phyloP scores from a whole-genome alignment of 306 rosid genomes.

The Fragaria vesca region DNA sequence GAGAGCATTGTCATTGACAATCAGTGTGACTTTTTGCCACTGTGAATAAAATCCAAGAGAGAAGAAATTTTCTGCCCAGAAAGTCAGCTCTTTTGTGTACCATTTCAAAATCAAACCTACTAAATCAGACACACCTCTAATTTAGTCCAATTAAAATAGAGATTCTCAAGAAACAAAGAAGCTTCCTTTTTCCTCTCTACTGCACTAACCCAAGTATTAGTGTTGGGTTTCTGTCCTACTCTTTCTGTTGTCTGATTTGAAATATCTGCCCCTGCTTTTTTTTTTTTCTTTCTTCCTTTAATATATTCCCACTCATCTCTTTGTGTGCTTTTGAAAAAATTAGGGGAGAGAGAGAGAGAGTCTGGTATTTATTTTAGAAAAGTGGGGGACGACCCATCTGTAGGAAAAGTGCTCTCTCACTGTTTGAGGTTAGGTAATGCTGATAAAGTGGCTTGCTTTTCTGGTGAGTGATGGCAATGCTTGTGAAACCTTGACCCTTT shows the following conservation, averaged over 20 bases:
- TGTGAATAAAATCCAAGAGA: conserved; percentile 4
- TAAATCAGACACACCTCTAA: neutral
- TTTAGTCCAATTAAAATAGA: conserved; percentile 14
- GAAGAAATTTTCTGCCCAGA: neutral
- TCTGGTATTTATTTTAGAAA: conserved; percentile 35
- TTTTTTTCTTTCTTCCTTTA: conserved; percentile 21
- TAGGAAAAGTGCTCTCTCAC: conserved; percentile 18
- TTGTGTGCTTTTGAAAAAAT: conserved; percentile 30
- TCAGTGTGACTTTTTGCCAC: neutral
- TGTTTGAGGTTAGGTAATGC: conserved; percentile 36
- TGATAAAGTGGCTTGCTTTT: conserved; percentile 20
- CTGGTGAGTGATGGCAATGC: conserved; percentile 22
- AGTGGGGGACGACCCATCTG: conserved; percentile 31
- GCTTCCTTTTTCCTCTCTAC: conserved; percentile 44
- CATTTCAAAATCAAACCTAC: conserved; percentile 9
- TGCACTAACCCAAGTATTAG: conserved; percentile 6
- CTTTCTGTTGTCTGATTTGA: conserved; percentile 34
- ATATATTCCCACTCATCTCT: conserved; percentile 38
- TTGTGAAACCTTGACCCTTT: conserved; percentile 2
- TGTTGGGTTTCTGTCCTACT: neutral
- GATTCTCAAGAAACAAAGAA: conserved; percentile 41
- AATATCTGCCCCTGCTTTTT: conserved; percentile 21
- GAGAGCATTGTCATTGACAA: conserved; percentile 26
- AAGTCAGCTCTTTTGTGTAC: conserved; percentile 47
- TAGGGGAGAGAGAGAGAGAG: conserved; percentile 16